Evolutionary conservation across 306 rosid genomes (phyloP), one percentile per base, ranked within the genome.

Genomic region (Trichosanthes cucumerina): DNA sequence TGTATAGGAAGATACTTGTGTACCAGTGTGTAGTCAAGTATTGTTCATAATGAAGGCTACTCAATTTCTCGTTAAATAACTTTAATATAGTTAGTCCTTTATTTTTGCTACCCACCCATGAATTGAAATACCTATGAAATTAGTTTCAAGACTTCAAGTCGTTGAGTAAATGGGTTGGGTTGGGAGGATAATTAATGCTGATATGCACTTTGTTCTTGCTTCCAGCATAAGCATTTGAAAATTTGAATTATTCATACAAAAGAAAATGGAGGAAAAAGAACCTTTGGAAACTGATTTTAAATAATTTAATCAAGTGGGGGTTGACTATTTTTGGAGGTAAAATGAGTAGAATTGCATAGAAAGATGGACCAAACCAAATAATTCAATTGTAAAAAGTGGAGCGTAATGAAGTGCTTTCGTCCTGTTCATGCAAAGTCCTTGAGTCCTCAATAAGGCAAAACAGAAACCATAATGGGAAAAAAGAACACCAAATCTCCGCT

Each of bases 341-440:
- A 46, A 71, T 71, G 58, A 71, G 76, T 71, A 46, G 57, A 71
- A 69, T 12, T 43, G 75, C 75, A 21, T 41, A 69, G 2, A 69
- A 69, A 71, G 49, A 71, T 46, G 57, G 41, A 70, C 38, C 46
- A 26, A 44, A 70, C 38, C 38, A 68, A 39, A 68, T 14, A 36
- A 33, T 68, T 39, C 49, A 68, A 39, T 11, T 1, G 75, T 34
- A 68, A 41, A 68, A 68, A 68, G 52, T 68, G 52, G 53, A 68
- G 52, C 21, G 41, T 68, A 68, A 68, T n/a, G 44, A 63, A 68
- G 15, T 68, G 75, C 53, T 41, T 68, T 41, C 53, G 4, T 68
- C 31, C 24, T 41, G 9, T 38, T 41, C 21, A 43, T 66, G 11
- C 13, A 68, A 68, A 68, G 21, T 24, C 21, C 28, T n/a, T n/a